phyloP scores from a whole-genome alignment of 495 filamentous ascomycete species.

The Annulohypoxylon maeteangense region DNA sequence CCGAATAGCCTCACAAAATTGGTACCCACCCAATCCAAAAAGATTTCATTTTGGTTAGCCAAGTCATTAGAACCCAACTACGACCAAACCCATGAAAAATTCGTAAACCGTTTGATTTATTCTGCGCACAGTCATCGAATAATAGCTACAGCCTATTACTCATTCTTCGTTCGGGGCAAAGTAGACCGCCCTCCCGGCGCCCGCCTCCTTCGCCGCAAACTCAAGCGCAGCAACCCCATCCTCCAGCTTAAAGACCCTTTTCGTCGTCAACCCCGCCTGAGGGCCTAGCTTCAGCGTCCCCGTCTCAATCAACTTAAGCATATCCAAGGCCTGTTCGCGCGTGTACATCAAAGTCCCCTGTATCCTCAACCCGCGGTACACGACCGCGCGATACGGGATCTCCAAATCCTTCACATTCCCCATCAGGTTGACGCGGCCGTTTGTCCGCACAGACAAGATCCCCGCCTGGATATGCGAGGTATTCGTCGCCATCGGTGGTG shows the following conservation, averaged over 20 bases:
- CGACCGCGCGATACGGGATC: conserved; percentile 28
- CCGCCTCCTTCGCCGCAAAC: conserved; percentile 26
- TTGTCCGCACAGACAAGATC: conserved; percentile 52
- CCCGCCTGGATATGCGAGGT: conserved; percentile 53
- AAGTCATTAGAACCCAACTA: no score
- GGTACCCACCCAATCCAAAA: background rate
- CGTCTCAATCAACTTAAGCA: conserved; percentile 28
- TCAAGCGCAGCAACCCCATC: conserved; percentile 22
- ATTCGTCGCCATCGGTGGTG: conserved; percentile 49
- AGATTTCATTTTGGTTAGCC: background rate
- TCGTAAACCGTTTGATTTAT: background rate
- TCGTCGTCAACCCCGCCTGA: conserved; percentile 10
- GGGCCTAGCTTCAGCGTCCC: conserved; percentile 23
- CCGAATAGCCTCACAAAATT: conserved; percentile 15
- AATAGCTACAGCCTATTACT: background rate
- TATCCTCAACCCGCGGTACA: conserved; percentile 5
- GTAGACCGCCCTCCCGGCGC: conserved; percentile 35
- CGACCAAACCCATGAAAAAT: background rate
- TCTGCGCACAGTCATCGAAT: background rate
- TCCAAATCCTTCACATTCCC: conserved; percentile 37
- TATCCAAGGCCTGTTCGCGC: conserved; percentile 18
- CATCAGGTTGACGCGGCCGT: conserved; percentile 58
- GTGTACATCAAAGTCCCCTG: conserved; percentile 34
- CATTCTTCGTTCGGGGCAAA: conserved; percentile 42
- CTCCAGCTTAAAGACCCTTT: conserved; percentile 28